phyloP scores from a whole-genome alignment of 768 basidiomycete species.

The Trametes coccinea region DNA sequence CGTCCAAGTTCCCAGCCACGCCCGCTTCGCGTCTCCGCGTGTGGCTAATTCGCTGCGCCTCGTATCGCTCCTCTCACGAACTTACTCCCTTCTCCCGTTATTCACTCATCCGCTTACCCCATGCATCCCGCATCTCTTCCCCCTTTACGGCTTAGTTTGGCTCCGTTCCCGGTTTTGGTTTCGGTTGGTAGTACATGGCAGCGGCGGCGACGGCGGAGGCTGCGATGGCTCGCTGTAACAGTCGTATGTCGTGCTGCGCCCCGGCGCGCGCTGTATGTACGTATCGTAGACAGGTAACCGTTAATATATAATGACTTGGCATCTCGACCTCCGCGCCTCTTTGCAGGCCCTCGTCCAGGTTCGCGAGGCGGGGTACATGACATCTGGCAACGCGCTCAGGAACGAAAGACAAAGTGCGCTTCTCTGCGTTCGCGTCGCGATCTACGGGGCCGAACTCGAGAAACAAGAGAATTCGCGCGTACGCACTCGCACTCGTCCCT shows the following conservation, averaged over 20 bases:
- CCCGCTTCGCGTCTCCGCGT: too few relatives aligned
- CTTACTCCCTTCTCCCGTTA: background rate
- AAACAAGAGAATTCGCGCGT: too few relatives aligned
- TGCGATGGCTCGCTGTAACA: too few relatives aligned
- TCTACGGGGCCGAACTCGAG: too few relatives aligned
- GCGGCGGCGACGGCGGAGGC: too few relatives aligned
- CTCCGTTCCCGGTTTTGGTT: background rate
- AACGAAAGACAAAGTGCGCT: too few relatives aligned
- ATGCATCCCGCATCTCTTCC: background rate
- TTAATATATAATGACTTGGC: slow-evolving; percentile 19
- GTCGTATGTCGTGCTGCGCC: too few relatives aligned
- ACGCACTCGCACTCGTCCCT: too few relatives aligned
- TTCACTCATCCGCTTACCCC: background rate
- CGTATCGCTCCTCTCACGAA: background rate
- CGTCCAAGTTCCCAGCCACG: background rate
- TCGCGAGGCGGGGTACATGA: too few relatives aligned
- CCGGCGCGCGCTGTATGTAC: slow-evolving; percentile 16
- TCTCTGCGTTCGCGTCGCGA: too few relatives aligned
- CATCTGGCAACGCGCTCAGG: too few relatives aligned
- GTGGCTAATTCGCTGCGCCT: background rate
- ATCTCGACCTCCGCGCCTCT: background rate
- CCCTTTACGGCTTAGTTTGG: background rate
- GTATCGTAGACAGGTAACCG: slow-evolving; percentile 16
- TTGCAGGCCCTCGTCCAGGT: background rate
- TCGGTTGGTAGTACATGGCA: background rate